These are phyloP conservation scores for Bruguiera parviflora DNA, from an alignment of 345 rosid species.

Conservation along the genomic window DNA sequence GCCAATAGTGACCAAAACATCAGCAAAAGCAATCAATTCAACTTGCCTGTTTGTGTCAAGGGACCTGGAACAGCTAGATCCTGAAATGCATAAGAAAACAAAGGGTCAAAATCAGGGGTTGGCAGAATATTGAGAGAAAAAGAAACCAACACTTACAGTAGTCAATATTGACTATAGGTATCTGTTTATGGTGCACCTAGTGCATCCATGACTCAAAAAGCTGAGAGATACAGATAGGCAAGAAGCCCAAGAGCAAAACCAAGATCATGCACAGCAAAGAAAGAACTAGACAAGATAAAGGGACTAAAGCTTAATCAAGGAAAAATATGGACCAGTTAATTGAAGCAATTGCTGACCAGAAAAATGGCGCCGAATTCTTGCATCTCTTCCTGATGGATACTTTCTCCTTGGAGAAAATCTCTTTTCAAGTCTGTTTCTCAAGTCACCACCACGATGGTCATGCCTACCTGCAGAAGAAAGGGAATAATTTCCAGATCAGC, in stretches of 20 bases:
- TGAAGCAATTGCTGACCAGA: conserved; percentile 46
- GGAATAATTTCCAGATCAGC: conserved; percentile 29
- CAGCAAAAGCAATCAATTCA: neutral
- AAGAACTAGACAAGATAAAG: neutral
- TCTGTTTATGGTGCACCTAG: neutral
- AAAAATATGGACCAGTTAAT: neutral
- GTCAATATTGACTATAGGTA: neutral
- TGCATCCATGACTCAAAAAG: neutral
- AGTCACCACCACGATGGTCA: conserved; percentile 58
- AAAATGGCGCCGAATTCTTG: conserved; percentile 37
- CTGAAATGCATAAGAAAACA: conserved; percentile 37
- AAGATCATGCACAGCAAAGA: conserved; percentile 1
- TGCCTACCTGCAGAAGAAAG: conserved; percentile 51
- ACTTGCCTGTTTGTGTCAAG: conserved; percentile 57
- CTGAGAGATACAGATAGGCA: neutral
- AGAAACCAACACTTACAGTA: no score
- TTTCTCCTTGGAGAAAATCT: conserved; percentile 62
- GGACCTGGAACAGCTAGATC: conserved; percentile 55
- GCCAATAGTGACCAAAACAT: neutral
- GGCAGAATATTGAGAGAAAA: no score
- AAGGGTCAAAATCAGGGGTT: neutral
- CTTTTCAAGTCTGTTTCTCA: conserved; percentile 76
- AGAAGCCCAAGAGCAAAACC: neutral
- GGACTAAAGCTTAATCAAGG: neutral
- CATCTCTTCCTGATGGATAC: conserved; percentile 52